phyloP scores from a whole-genome alignment of 2,329 filamentous ascomycete genomes.

The Diatrype stigma region DNA sequence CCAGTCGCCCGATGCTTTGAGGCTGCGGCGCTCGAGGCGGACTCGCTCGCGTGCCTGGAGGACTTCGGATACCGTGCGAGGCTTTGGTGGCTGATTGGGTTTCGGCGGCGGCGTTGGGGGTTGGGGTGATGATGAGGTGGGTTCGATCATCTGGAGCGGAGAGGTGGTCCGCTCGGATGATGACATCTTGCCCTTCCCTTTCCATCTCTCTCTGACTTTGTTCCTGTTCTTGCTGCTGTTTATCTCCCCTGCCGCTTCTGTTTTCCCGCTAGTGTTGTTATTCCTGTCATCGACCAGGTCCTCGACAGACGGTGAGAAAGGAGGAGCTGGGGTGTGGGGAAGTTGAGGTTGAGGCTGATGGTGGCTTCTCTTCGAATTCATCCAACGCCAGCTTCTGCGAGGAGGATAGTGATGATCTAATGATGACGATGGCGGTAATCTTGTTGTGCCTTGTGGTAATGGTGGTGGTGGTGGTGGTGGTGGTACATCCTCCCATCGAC shows the following conservation, averaged over 20 bases:
- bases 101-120: slow-evolving; percentile 2
- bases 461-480: not conserved
- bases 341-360: no score
- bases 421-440: not conserved
- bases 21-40: slow-evolving; percentile 37
- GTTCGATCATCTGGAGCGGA: no score
- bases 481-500: not conserved
- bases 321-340: no score
- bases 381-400: not conserved
- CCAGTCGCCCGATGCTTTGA: slow-evolving; percentile 54
- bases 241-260: no score
- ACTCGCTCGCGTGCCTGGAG: slow-evolving; percentile 26
- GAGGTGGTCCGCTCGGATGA: no score
- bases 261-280: not conserved
- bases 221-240: no score
- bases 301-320: no score
- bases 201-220: not conserved
- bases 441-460: not conserved
- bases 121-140: not conserved
- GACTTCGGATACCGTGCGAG: slow-evolving; percentile 11
- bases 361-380: not conserved
- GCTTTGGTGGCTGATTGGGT: slow-evolving; percentile 8
- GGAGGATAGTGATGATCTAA: not conserved
- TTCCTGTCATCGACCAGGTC: no score
- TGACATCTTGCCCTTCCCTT: not conserved